Percentiles rank a stretch among this genome's conserved stretches.
These are phyloP conservation scores for Pichia insulana DNA, from an alignment of 805 yeast genomes.

Conservation along the genomic window DNA sequence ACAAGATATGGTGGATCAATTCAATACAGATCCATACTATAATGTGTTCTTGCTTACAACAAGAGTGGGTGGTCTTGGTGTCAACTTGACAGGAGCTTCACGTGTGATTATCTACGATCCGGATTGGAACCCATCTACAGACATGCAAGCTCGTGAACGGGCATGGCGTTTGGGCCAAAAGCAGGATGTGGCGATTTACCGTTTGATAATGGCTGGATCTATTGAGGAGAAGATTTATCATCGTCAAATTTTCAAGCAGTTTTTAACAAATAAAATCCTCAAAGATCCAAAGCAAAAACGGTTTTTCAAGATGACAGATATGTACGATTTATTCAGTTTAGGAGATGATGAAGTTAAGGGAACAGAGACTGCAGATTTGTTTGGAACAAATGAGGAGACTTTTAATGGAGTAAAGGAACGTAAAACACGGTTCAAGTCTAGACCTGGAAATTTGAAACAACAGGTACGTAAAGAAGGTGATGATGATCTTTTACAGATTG, in stretches of 20 bases:
- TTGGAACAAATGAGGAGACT: slow-evolving; percentile 38
- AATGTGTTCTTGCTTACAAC: slow-evolving; percentile 79
- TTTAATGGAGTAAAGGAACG: slow-evolving; percentile 29
- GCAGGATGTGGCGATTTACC: slow-evolving; percentile 80
- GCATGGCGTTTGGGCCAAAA: slow-evolving; percentile 98
- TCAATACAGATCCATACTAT: slow-evolving; percentile 52
- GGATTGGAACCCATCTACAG: slow-evolving; percentile 98
- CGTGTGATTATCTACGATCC: slow-evolving; percentile 93
- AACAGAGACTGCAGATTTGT: slow-evolving; percentile 61
- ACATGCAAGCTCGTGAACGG: slow-evolving; percentile 90
- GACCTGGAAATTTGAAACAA: slow-evolving; percentile 5
- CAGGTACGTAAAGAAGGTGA: slow-evolving; percentile 36
- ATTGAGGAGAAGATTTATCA: slow-evolving; percentile 96
- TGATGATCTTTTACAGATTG: slow-evolving; percentile 60
- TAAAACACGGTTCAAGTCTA: slow-evolving; percentile 22
- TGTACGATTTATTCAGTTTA: slow-evolving; percentile 80
- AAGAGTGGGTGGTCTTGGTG: slow-evolving; percentile 93
- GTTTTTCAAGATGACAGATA: slow-evolving; percentile 85
- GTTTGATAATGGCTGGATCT: slow-evolving; percentile 89
- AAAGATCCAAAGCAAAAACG: slow-evolving; percentile 93
- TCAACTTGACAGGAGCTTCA: slow-evolving; percentile 90
- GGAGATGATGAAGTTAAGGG: slow-evolving; percentile 66
- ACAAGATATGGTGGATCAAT: slow-evolving; percentile 72
- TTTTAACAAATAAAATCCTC: slow-evolving; percentile 83
- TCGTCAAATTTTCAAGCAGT: slow-evolving; percentile 92